Percentiles rank a stretch among this genome's conserved stretches.
These are phyloP conservation scores for Eutrema japonicum DNA, from an alignment of 345 rosid genomes.

Conservation along the genomic window DNA sequence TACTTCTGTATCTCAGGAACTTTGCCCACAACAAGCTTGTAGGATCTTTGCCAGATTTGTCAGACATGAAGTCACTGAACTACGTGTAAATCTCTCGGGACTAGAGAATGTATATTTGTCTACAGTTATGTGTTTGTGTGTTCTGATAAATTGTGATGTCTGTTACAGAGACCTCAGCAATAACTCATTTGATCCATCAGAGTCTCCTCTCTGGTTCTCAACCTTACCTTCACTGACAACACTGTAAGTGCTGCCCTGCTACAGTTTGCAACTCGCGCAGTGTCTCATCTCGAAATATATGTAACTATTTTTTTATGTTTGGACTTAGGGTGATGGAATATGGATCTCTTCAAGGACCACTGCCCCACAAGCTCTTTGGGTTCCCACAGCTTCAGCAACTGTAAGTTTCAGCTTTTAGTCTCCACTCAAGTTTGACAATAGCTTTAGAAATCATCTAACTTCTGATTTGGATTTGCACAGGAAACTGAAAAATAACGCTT, in stretches of 20 bases:
- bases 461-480: conserved; percentile 47
- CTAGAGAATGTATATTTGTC: neutral
- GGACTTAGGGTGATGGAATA: conserved; percentile 67
- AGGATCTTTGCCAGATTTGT: conserved; percentile 82
- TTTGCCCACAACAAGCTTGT: conserved; percentile 75
- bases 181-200: conserved; percentile 68
- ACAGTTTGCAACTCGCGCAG: neutral
- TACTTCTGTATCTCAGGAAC: conserved; percentile 56
- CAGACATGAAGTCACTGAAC: conserved; percentile 67
- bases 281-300: conserved; percentile 6
- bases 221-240: conserved; percentile 83
- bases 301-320: no score
- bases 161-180: conserved; percentile 85
- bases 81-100: conserved; percentile 62
- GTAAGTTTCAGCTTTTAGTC: conserved; percentile 51
- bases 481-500: conserved; percentile 69
- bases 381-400: conserved; percentile 79
- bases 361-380: conserved; percentile 67
- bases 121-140: conserved; percentile 5
- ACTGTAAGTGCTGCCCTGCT: conserved; percentile 56
- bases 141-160: conserved; percentile 20
- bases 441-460: conserved; percentile 9
- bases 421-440: neutral
- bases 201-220: conserved; percentile 85
- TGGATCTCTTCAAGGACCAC: conserved; percentile 70